Evolutionary conservation across 2,329 filamentous ascomycete species (phyloP).

Genomic region (Xylariaceae sp.): DNA sequence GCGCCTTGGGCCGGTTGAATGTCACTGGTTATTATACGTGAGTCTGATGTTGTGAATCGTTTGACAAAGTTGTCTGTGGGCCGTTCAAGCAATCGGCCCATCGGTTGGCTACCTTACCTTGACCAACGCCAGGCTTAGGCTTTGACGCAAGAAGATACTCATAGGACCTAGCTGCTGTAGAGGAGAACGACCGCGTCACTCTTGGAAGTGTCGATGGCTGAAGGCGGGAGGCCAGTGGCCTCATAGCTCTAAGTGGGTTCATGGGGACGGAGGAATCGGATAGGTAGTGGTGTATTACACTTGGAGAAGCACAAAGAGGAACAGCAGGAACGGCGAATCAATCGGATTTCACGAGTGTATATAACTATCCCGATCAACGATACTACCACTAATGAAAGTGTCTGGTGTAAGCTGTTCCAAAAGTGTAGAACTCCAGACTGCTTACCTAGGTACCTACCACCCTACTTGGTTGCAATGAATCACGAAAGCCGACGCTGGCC

Average conservation of each 20-base stretch:
- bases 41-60: conserved; percentile 3
- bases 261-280: conserved; percentile 32
- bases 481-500: conserved; percentile 23
- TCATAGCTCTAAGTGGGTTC: conserved; percentile 55
- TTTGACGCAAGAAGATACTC: conserved; percentile 78
- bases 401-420: not conserved
- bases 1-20: conserved; percentile 87
- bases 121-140: conserved; percentile 82
- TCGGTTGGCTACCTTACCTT: conserved; percentile 53
- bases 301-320: not conserved
- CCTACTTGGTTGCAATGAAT: conserved; percentile 1
- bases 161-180: conserved; percentile 50
- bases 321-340: not conserved
- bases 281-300: not conserved
- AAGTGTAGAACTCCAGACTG: not conserved
- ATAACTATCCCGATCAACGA: not conserved
- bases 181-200: conserved; percentile 50
- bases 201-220: conserved; percentile 55
- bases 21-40: conserved; percentile 58
- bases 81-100: not conserved
- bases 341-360: not conserved
- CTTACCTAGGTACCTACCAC: no score
- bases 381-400: not conserved
- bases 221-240: conserved; percentile 58
- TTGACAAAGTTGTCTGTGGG: not conserved